Evolutionary conservation across 495 filamentous ascomycete species (phyloP), one percentile per base, ranked within the genome.

Genomic region (Aspergillus sclerotiicarbonarius): DNA sequence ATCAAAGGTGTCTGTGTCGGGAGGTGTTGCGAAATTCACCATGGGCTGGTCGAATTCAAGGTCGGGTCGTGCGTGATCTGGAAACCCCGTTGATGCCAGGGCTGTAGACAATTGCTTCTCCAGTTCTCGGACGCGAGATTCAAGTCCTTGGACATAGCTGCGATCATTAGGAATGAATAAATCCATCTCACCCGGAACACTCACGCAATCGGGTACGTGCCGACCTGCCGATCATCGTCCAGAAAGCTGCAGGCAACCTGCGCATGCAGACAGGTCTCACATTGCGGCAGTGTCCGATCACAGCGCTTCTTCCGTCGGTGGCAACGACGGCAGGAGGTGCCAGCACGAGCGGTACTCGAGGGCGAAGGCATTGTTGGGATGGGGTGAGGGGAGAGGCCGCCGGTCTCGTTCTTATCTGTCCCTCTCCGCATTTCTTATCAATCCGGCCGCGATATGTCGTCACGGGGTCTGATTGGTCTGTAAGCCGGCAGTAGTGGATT

Each of bases 261-360:
- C 5, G 72, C 72, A 32, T 59, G 63, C 18, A 53, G 54, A 59
- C 72, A 75, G 10, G 67, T 68, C 13, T 67, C 61, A 37, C 72
- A 75, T 49, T 71, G 62, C 0, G 72, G 72, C 3, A 75, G 53
- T 3, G 55, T 54, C 32, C 66, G 71, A 55, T 75, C 70, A 49
- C 72, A 75, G 20, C 70, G 68, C 59, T 75, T 75, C 57, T 75
- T 75, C 8, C 72, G 46, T 32, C 65, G 66, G 57, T 75, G 68
- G 39, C 72, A 75, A 13, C 72, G 61, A 20, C 67, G 67, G 56
- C 72, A 75, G 25, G 72, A 75, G 41, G 51, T 64, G 30, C 60
- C 61, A 18, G 66, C 66, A 52, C 62, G 44, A 31, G 67, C 67
- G 31, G 52, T 55, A 35, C 59, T 47, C 15, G 48, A 5, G 8